Percentiles rank a stretch among this genome's conserved stretches.
phyloP scores from a whole-genome alignment of 169 alveolate genomes.

The Plasmodium chabaudi region DNA sequence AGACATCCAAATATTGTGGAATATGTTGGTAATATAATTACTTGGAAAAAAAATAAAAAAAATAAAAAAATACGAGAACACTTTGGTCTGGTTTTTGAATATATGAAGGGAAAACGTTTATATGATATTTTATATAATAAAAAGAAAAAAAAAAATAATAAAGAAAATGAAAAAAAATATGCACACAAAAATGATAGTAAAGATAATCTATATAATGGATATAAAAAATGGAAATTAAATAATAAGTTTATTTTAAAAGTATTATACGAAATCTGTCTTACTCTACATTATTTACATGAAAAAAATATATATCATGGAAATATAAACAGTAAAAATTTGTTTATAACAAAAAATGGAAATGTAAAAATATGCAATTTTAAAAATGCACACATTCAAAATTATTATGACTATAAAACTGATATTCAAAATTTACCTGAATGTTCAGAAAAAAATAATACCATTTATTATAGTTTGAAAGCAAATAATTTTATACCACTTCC shows the following conservation, averaged over 20 bases:
- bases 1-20: conserved; percentile 53
- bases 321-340: conserved; percentile 30
- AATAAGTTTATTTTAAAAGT: conserved; percentile 3
- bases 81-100: conserved; percentile 47
- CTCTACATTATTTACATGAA: conserved; percentile 28
- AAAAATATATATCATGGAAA: conserved; percentile 26
- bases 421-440: not conserved
- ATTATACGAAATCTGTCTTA: conserved; percentile 25
- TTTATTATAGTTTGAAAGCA: not conserved
- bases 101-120: not conserved
- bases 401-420: conserved; percentile 26
- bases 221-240: not conserved
- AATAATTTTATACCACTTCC: conserved; percentile 26
- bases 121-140: conserved; percentile 26
- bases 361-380: conserved; percentile 50
- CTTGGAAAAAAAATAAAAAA: not conserved
- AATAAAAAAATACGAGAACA: not conserved
- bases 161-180: not conserved
- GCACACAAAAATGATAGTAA: not conserved
- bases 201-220: too few relatives aligned
- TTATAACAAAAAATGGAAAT: conserved; percentile 37
- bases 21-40: conserved; percentile 32
- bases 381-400: conserved; percentile 26
- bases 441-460: not conserved
- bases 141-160: not conserved